Percentiles rank a stretch among this genome's conserved stretches.
These are phyloP conservation scores for Vinca minor DNA, from an alignment of 257 asterid genomes.

Conservation along the genomic window DNA sequence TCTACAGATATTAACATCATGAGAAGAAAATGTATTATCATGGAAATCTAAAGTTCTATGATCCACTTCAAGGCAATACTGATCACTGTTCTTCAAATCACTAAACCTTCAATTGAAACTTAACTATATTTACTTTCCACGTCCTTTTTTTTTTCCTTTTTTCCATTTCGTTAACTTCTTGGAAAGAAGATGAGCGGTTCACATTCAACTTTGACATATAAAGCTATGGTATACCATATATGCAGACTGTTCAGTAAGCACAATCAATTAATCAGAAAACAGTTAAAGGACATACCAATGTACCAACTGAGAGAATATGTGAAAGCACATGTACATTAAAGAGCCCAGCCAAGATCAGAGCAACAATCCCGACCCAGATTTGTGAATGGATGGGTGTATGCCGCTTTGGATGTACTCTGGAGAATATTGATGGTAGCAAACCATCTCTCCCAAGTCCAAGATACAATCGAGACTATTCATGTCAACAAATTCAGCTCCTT, in stretches of 20 bases:
- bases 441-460: conserved; percentile 99
- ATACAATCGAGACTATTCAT: conserved; percentile 75
- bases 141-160: not conserved
- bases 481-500: conserved; percentile 9
- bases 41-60: not conserved
- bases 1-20: too few species aligned
- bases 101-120: not conserved
- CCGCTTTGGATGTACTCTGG: conserved; percentile 63
- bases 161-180: not conserved
- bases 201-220: not conserved
- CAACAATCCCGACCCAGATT: conserved; percentile 86
- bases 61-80: not conserved
- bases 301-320: conserved; percentile 89
- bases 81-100: not conserved
- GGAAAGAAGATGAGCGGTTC: not conserved
- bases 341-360: conserved; percentile 71
- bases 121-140: too few species aligned
- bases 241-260: not conserved
- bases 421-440: conserved; percentile 63
- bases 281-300: conserved; percentile 55
- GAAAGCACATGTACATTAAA: conserved; percentile 77
- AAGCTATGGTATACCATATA: not conserved
- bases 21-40: not conserved
- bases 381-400: conserved; percentile 88
- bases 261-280: not conserved